Evolutionary conservation across 2,329 filamentous ascomycete species (phyloP).

Genomic region (Pochonia chlamydosporia): DNA sequence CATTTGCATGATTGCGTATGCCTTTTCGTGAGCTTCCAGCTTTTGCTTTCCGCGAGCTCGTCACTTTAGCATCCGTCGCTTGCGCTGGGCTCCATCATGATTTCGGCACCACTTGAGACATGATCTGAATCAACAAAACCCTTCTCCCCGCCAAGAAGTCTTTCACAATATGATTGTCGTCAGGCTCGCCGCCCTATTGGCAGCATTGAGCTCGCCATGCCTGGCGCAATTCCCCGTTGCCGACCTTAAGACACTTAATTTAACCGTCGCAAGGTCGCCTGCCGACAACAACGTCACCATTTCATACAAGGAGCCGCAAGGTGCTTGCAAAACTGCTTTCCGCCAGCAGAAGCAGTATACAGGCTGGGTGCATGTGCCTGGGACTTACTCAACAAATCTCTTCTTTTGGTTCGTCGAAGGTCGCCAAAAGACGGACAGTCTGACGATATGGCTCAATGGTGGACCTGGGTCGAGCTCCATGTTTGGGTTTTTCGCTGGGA

Average conservation of each 20-base stretch:
- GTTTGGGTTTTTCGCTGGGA: conserved; percentile 57
- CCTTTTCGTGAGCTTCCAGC: too few species aligned
- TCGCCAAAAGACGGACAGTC: conserved; percentile 33
- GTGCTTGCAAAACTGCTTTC: conserved; percentile 61
- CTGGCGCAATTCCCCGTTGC: conserved; percentile 28
- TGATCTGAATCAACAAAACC: conserved; percentile 1
- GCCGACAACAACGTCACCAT: conserved; percentile 59
- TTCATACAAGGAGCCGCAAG: conserved; percentile 57
- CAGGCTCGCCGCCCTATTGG: conserved; percentile 13
- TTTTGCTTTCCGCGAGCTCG: not conserved
- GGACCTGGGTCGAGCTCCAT: conserved; percentile 61
- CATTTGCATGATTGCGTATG: too few species aligned
- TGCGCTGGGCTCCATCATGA: too few species aligned
- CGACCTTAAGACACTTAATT: conserved; percentile 27
- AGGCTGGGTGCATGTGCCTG: conserved; percentile 62
- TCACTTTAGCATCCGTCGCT: too few species aligned
- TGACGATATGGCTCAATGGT: conserved; percentile 61
- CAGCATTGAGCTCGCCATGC: conserved; percentile 9
- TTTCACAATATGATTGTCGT: conserved; percentile 10
- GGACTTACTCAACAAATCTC: conserved; percentile 43
- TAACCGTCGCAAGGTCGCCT: conserved; percentile 55
- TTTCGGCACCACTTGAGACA: conserved; percentile 3
- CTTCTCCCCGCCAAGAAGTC: not conserved
- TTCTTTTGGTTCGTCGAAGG: conserved; percentile 48
- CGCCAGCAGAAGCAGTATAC: conserved; percentile 61